Percentiles rank a stretch among this genome's conserved stretches.
Evolutionary conservation across 2,329 filamentous ascomycete species (phyloP).

Genomic region (Hymenotorrendiella dingleyae): DNA sequence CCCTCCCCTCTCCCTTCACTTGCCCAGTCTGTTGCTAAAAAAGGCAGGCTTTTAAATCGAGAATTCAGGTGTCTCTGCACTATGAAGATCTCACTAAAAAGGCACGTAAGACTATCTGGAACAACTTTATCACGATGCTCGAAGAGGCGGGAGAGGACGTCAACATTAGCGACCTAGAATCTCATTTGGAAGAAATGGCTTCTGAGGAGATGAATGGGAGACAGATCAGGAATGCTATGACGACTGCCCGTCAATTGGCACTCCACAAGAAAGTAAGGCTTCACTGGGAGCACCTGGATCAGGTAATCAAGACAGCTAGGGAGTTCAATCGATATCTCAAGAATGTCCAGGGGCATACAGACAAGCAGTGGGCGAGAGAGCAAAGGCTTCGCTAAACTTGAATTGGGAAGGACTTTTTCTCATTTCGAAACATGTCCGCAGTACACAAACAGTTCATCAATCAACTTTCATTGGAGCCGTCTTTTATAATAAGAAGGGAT

Average conservation of each 20-base stretch:
- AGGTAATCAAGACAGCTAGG: neutral
- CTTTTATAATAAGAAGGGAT: too few relatives aligned
- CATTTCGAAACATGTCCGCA: too few relatives aligned
- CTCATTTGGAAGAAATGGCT: too few relatives aligned
- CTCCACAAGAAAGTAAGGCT: neutral
- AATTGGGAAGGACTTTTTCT: too few relatives aligned
- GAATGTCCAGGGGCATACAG: too few relatives aligned
- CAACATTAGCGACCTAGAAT: too few relatives aligned
- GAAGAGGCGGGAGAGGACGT: neutral
- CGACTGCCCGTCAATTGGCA: neutral
- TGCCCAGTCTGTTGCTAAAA: too few relatives aligned
- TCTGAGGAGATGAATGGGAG: neutral
- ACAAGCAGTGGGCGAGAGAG: too few relatives aligned
- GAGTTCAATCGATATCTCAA: neutral
- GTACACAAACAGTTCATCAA: too few relatives aligned
- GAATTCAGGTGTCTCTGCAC: conserved; percentile 77
- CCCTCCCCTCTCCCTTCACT: conserved; percentile 3
- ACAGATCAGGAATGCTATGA: neutral
- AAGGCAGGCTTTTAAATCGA: conserved; percentile 80
- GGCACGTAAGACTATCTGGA: neutral
- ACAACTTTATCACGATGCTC: neutral
- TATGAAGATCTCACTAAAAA: conserved; percentile 38
- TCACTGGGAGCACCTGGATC: neutral
- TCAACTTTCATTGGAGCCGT: too few relatives aligned
- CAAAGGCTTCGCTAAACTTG: too few relatives aligned